Base-by-base conservation (phyloP, 345 rosid species). In the Syzygium oleosum region DNA sequence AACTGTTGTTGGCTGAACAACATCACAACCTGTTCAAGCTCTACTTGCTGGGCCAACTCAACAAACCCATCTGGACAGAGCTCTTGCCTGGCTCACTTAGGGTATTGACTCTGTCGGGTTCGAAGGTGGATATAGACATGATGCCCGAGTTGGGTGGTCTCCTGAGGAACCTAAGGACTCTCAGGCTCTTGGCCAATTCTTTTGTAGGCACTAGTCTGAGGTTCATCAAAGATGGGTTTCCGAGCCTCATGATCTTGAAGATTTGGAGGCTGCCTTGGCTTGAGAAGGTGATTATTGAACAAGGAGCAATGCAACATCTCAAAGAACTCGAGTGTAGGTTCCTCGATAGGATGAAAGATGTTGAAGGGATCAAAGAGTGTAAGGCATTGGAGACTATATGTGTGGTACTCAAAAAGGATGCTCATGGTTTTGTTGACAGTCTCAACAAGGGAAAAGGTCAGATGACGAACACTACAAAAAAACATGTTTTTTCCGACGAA, bases 381-480 rank as follows among this genome's bases (percentile, higher is more conserved):
- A 3, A n/a, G 19, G 9, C 14, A n/a, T 2, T 61, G 0, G 19
- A 61, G 73, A 61, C 1, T 13, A n/a, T n/a, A 1, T 0, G 4
- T 6, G 73, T n/a, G 2, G 9, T 61, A 14, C 0, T 6, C 2
- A 1, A n/a, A n/a, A 13, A 6, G 38, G 34, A 9, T 61, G 34
- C 9, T n/a, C 17, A 0, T 0, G 0, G 1, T n/a, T n/a, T 61
- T 5, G 73, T 27, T 13, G 17, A 11, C 34, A 2, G 0, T 6
- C 17, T 59, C 17, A 0, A 1, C 8, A 0, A 12, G 0, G 0
- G 0, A 27, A 12, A 27, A 23, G 12, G 7, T 5, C 2, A 5
- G 7, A 0, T 2, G 8, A 13, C 6, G 16, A 12, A n/a, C n/a
- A n/a, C n/a, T n/a, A n/a, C n/a, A n/a, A n/a, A n/a, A n/a, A n/a